Evolutionary conservation across 1,284 basidiomycete genomes (phyloP), one percentile per base, ranked within the genome.

Genomic region (Rhodotorula sp.): DNA sequence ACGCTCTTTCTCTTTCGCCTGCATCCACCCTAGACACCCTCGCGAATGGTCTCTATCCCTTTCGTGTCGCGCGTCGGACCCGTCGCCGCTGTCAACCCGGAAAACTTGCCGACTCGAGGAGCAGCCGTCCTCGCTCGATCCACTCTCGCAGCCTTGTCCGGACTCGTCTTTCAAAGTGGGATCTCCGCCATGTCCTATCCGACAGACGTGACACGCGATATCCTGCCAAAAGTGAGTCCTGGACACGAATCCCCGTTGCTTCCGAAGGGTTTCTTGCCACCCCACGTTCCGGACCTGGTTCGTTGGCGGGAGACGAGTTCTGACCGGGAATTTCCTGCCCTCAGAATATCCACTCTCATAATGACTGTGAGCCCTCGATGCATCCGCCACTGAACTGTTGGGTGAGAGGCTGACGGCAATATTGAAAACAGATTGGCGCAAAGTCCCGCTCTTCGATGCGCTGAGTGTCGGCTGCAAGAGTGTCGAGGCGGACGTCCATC

Each of bases 341-440:
- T 20, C 62, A 72, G 71, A 51, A 66, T n/a, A 62, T 69, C 29
- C 71, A 72, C 23, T 72, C 71, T 6, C 71, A 72, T 39, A 72
- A 72, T 48, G 71, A 72, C 52, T 72, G 71, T 72, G 29, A 26
- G 47, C 47, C 12, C 5, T 5, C 16, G 2, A 47, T 21, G 16
- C 52, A 10, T 31, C 16, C 20, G 1, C 2, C 5, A 2, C 6
- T 52, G 21, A 20, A 4, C 12, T 39, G 6, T 12, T 0, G 12
- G 23, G 10, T 6, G 7, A 18, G 14, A 21, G n/a, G 51, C 39
- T 7, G n/a, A 14, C 8, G 39, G n/a, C n/a, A 34, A 23, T 8
- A 3, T 7, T 16, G 48, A 20, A 51, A 23, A 4, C 54, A 72
- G 71, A 72, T 47, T 64, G 62, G 62, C 29, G 71, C 21, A 48